A percentile compares a stretch with the other conserved stretches of the same genome.
phyloP scores from a whole-genome alignment of 2,329 filamentous ascomycete genomes.

The Aspergillus sp. region DNA sequence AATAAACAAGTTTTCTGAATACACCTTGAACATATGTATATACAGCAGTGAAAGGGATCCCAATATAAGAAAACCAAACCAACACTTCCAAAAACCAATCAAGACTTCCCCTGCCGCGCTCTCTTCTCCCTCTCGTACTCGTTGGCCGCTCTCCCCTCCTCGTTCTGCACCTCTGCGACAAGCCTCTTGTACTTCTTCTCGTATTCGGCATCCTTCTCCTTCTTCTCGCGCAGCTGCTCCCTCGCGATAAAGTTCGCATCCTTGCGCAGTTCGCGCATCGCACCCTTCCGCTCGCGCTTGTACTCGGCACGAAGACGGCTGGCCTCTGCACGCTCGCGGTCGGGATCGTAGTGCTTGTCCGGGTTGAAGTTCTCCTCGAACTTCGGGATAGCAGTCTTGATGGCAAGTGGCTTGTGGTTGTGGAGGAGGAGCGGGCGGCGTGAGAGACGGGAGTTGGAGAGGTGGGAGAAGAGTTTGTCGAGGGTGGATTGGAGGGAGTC shows the following conservation, averaged over 20 bases:
- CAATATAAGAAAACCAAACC: background rate
- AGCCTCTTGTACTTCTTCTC: slow-evolving; percentile 92
- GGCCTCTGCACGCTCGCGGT: slow-evolving; percentile 78
- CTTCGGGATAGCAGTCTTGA: slow-evolving; percentile 82
- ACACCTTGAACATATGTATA: slow-evolving; percentile 4
- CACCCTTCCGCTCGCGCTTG: slow-evolving; percentile 92
- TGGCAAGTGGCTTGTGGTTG: slow-evolving; percentile 78
- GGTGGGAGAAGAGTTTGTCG: slow-evolving; percentile 32
- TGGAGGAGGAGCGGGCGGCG: slow-evolving; percentile 82
- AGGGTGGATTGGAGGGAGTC: slow-evolving; percentile 24
- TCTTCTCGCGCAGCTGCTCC: slow-evolving; percentile 86
- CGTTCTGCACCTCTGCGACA: slow-evolving; percentile 89
- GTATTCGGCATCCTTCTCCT: slow-evolving; percentile 85
- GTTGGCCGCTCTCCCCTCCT: slow-evolving; percentile 82
- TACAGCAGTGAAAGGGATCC: background rate
- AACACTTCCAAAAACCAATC: slow-evolving; percentile 5
- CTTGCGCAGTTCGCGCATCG: slow-evolving; percentile 87
- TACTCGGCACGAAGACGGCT: slow-evolving; percentile 82
- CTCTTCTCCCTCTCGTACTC: slow-evolving; percentile 81
- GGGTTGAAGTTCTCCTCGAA: slow-evolving; percentile 96
- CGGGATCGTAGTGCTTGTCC: slow-evolving; percentile 92
- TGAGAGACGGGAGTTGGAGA: slow-evolving; percentile 55
- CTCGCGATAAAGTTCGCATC: slow-evolving; percentile 89
- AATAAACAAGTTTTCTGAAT: background rate
- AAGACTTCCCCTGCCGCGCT: slow-evolving; percentile 60